Conservation (phyloP, 2,329 filamentous ascomycete species). For the Neoscytalidium dimidiatum region DNA sequence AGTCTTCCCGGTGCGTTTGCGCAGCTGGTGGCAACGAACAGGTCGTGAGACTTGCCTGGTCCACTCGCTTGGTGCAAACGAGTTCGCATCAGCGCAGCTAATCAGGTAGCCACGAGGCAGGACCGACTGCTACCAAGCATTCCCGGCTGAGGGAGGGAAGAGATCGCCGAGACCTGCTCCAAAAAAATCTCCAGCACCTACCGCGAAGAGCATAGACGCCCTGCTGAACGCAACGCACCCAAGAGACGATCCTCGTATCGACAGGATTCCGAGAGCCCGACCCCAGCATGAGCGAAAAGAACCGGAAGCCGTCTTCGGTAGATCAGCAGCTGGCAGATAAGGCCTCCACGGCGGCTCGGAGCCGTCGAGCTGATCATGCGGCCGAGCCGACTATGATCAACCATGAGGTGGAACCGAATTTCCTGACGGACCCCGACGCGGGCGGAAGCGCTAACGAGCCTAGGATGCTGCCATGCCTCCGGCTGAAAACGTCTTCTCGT, state of each 20-base stretch:
- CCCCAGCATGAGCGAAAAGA: slow-evolving; percentile 7
- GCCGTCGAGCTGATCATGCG: neutral
- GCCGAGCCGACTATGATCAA: slow-evolving; percentile 16
- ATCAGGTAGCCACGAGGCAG: neutral
- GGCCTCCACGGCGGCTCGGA: neutral
- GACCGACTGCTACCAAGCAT: neutral
- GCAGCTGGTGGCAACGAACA: neutral
- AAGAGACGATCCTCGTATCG: neutral
- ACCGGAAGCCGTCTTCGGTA: neutral
- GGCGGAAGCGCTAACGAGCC: neutral
- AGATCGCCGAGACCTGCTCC: neutral
- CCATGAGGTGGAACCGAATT: slow-evolving; percentile 5
- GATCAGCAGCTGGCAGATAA: neutral
- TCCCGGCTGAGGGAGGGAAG: neutral
- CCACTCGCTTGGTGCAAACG: neutral
- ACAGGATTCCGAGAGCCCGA: neutral
- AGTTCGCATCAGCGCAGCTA: neutral
- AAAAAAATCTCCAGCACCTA: neutral
- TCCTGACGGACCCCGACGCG: neutral
- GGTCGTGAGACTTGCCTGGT: neutral
- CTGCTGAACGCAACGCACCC: neutral
- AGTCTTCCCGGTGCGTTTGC: neutral
- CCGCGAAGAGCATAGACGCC: neutral
- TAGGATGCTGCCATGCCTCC: slow-evolving; percentile 18
- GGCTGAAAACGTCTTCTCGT: slow-evolving; percentile 13